Base-by-base conservation (phyloP, 2,329 filamentous ascomycete genomes). In the Alternaria triticina region DNA sequence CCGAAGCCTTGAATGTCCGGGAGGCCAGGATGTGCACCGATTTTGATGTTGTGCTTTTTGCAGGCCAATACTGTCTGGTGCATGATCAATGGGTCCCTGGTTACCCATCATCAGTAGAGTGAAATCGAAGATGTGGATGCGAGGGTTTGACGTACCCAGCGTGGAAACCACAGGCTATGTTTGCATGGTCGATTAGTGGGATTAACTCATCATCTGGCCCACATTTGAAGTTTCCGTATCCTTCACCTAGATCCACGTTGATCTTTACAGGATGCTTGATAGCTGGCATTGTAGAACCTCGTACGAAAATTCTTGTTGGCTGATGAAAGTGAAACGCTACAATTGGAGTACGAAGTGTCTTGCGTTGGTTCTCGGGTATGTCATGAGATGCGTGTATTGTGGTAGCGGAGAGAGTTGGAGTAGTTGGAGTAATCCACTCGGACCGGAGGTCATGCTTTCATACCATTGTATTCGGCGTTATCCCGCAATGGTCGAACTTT, bases 1-100 rank as follows among this genome's bases (percentile, higher is more conserved):
- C 89, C 89, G 69, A 91, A 91, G 9, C 89, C 89, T 77, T 88
- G 84, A 22, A 89, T 82, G 72, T 91, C 89, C n/a, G 86, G 88
- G 1, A 90, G 80, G 2, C 88, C 88, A 0, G 89, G 89, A 68
- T 91, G 89, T 0, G 89, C 89, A 8, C 89, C 89, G 6, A 87
- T 79, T 54, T 82, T 82, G 64, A 90, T 83, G 61, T 82, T 82
- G 75, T 88, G 84, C 45, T 83, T 74, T 76, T 89, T 90, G 77
- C 86, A 88, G 17, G 84, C 80, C 10, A 79, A 80, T 11, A 90
- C 85, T 0, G 88, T 90, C 59, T 87, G 81, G 51, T 84, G 79
- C 88, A 90, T 91, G 57, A 89, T 88, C n/a, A 87, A 71, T 0
- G 88, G 88, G 64, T 91, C 89, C 51, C 80, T 79, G 59, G 4